phyloP scores from a whole-genome alignment of 345 rosid species.

The Carallia pectinifolia region DNA sequence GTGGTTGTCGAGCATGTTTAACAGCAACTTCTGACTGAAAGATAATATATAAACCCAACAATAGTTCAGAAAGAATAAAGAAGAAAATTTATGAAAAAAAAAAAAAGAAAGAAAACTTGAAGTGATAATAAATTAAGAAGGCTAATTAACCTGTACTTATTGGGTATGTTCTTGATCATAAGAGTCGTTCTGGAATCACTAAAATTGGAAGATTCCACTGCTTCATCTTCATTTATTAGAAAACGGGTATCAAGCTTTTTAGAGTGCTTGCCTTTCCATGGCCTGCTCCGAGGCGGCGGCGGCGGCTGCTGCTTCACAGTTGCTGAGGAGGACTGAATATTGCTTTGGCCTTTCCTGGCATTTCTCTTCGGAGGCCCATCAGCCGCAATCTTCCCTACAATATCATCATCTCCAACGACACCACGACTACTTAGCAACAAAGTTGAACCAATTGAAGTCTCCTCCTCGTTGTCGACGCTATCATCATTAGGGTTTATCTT shows the following conservation, averaged over 20 bases:
- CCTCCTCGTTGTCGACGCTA: background rate
- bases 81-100: too few species aligned
- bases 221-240: slow-evolving; percentile 49
- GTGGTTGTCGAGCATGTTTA: slow-evolving; percentile 87
- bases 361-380: slow-evolving; percentile 28
- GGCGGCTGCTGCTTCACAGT: slow-evolving; percentile 24
- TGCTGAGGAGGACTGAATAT: background rate
- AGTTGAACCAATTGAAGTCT: slow-evolving; percentile 24
- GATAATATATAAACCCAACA: background rate
- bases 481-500: slow-evolving; percentile 29
- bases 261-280: slow-evolving; percentile 43
- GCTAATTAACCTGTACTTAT: slow-evolving; percentile 65
- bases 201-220: slow-evolving; percentile 42
- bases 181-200: slow-evolving; percentile 76
- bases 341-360: slow-evolving; percentile 25
- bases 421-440: slow-evolving; percentile 25
- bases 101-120: background rate
- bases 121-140: background rate
- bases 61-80: too few species aligned
- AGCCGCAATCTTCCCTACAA: background rate
- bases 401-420: slow-evolving; percentile 14
- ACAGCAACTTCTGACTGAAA: slow-evolving; percentile 33
- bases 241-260: slow-evolving; percentile 54
- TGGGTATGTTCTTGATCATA: slow-evolving; percentile 97
- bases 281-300: slow-evolving; percentile 33